phyloP scores from a whole-genome alignment of 208 protist species.

The Wallacemonas sp. region DNA sequence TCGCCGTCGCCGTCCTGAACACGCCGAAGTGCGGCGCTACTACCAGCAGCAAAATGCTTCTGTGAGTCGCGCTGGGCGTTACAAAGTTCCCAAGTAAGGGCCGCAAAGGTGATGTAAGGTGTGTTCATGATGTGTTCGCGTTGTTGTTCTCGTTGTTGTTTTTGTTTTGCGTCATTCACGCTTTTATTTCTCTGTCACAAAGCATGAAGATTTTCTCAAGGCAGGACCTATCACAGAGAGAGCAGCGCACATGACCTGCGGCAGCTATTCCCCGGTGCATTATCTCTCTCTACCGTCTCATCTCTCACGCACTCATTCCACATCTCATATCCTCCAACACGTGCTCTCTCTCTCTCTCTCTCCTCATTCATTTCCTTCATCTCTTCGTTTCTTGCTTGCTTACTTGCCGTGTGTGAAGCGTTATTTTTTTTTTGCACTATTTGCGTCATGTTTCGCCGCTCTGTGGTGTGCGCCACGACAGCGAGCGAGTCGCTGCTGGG shows the following conservation, averaged over 20 bases:
- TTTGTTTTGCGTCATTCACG: background rate
- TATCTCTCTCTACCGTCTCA: too few species aligned
- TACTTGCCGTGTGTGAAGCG: slow-evolving; percentile 1
- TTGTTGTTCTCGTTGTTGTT: background rate
- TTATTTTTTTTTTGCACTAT: background rate
- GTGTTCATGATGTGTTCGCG: background rate
- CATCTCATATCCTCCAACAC: background rate
- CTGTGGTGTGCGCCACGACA: slow-evolving; percentile 3
- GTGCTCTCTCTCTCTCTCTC: background rate
- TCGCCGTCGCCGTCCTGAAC: slow-evolving; percentile 64
- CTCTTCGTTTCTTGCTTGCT: slow-evolving; percentile 17
- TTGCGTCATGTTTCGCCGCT: slow-evolving; percentile 20
- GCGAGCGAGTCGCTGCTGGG: slow-evolving; percentile 48
- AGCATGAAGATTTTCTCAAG: background rate
- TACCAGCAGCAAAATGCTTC: slow-evolving; percentile 31
- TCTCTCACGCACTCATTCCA: too few species aligned
- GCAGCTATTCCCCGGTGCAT: too few species aligned
- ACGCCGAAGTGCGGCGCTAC: slow-evolving; percentile 53
- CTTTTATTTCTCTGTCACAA: background rate
- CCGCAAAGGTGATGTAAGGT: background rate
- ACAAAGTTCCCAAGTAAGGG: slow-evolving; percentile 34
- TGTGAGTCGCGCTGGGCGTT: background rate
- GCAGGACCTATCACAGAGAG: background rate
- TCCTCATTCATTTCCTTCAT: slow-evolving; percentile 6
- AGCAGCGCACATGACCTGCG: too few species aligned